Evolutionary conservation across 345 rosid genomes (phyloP).

Genomic region (Brassica nigra): DNA sequence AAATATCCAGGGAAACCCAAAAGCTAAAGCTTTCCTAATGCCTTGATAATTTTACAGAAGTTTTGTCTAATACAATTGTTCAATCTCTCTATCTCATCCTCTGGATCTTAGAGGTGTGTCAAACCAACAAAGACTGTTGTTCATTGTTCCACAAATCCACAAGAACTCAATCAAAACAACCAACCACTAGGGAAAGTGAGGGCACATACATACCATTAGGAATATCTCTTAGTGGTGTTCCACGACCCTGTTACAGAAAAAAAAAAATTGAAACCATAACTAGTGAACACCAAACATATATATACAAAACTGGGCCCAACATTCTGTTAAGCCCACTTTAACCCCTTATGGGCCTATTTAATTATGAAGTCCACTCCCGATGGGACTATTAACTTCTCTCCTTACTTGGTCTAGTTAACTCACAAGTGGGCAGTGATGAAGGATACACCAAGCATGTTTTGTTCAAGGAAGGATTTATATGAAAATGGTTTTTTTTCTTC

Average conservation of each 20-base stretch:
- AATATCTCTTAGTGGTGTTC: conserved; percentile 81
- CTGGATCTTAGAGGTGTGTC: conserved; percentile 18
- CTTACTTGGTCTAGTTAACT: conserved; percentile 78
- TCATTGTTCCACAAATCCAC: conserved; percentile 4
- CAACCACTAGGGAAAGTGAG: background rate
- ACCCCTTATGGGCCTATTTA: background rate
- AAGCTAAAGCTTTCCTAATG: background rate
- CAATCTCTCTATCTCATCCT: background rate
- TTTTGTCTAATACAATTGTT: background rate
- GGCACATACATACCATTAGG: conserved; percentile 68
- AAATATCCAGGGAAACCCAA: background rate
- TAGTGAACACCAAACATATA: background rate
- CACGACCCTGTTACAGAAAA: conserved; percentile 67
- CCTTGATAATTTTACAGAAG: no score
- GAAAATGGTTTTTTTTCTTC: background rate
- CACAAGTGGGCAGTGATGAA: conserved; percentile 71
- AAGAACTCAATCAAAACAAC: conserved; percentile 7
- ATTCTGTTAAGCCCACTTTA: background rate
- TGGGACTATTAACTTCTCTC: background rate
- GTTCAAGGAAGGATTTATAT: conserved; percentile 59
- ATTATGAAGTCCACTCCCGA: background rate
- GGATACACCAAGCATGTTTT: conserved; percentile 48
- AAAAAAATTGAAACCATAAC: background rate
- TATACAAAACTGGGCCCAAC: background rate
- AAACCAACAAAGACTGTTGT: conserved; percentile 6